Conservation (phyloP, 2,329 filamentous ascomycete species). For the Pseudopyrenochaeta lycopersici region DNA sequence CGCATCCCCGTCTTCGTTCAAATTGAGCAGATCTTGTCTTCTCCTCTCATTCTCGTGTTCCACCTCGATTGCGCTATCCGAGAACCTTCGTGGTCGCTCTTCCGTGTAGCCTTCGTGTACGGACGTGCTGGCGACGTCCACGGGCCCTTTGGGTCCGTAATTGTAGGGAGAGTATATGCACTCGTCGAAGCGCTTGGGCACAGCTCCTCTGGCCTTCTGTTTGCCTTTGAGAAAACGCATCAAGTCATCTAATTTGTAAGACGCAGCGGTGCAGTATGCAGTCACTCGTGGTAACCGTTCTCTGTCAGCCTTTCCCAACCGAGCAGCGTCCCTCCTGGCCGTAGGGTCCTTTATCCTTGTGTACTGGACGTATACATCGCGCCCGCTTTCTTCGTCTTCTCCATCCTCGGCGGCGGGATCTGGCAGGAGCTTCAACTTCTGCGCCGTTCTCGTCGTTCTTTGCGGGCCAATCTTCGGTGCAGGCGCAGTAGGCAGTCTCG, state of each 20-base stretch:
- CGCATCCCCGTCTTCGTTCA: constrained; percentile 57
- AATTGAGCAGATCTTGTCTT: constrained; percentile 70
- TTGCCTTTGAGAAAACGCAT: constrained; percentile 92
- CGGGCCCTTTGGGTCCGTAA: constrained; percentile 65
- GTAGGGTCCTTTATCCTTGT: constrained; percentile 97
- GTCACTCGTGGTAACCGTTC: constrained; percentile 89
- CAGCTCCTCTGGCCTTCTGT: constrained; percentile 77
- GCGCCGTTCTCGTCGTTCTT: constrained; percentile 90
- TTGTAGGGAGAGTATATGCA: constrained; percentile 96
- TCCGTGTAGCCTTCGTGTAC: constrained; percentile 37
- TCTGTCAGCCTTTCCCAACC: constrained; percentile 91
- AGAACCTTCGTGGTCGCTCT: constrained; percentile 70
- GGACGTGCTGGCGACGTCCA: constrained; percentile 45
- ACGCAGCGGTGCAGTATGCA: constrained; percentile 93
- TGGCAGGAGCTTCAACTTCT: constrained; percentile 96
- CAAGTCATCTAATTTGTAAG: constrained; percentile 87
- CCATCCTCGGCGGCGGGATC: constrained; percentile 84
- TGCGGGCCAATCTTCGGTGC: constrained; percentile 87
- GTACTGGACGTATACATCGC: constrained; percentile 97
- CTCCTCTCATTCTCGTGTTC: constrained; percentile 65
- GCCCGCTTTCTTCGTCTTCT: constrained; percentile 84
- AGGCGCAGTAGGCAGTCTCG: constrained; percentile 53
- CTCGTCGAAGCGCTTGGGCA: constrained; percentile 94
- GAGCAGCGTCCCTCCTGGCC: constrained; percentile 87
- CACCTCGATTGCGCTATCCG: constrained; percentile 75